These are phyloP conservation scores for Remersonia thermophila DNA, from an alignment of 2,329 filamentous ascomycete species.

Conservation along the genomic window DNA sequence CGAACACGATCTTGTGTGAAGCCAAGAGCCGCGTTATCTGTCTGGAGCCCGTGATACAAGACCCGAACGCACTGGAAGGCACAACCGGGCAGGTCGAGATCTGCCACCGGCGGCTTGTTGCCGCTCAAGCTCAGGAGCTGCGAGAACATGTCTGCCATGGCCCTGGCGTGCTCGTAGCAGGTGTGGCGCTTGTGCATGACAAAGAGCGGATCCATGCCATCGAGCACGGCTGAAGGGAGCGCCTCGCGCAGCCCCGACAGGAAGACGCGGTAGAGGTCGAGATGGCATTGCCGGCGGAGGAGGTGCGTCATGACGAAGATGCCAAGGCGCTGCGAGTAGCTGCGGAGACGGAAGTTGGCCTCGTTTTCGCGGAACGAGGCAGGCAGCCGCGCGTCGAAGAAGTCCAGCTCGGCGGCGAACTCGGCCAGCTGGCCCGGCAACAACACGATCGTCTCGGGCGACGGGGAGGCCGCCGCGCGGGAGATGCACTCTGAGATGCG, in stretches of 20 bases:
- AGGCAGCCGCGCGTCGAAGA: slow-evolving; percentile 41
- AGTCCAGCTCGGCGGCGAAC: slow-evolving; percentile 32
- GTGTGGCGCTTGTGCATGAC: slow-evolving; percentile 35
- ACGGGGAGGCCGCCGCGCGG: slow-evolving; percentile 28
- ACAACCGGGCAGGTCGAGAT: slow-evolving; percentile 43
- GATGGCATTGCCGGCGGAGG: slow-evolving; percentile 47
- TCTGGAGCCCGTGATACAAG: slow-evolving; percentile 38
- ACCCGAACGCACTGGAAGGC: slow-evolving; percentile 43
- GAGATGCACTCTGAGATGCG: slow-evolving; percentile 43
- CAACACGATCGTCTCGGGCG: slow-evolving; percentile 31
- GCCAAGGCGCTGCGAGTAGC: slow-evolving; percentile 44
- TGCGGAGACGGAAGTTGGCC: slow-evolving; percentile 40
- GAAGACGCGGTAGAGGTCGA: slow-evolving; percentile 43
- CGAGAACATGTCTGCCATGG: slow-evolving; percentile 44
- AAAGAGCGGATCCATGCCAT: slow-evolving; percentile 35
- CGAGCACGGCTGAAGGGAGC: slow-evolving; percentile 31
- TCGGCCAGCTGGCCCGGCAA: slow-evolving; percentile 36
- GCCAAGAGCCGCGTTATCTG: slow-evolving; percentile 29
- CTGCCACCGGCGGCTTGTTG: slow-evolving; percentile 35
- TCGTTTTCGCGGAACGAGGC: slow-evolving; percentile 46
- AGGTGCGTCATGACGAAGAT: slow-evolving; percentile 49
- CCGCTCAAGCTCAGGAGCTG: slow-evolving; percentile 38
- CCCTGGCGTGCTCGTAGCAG: slow-evolving; percentile 41
- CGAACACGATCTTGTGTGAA: slow-evolving; percentile 33
- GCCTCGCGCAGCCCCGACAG: slow-evolving; percentile 40